These are phyloP conservation scores for Ustulina deusta DNA, from an alignment of 2,329 filamentous ascomycete genomes.

Conservation along the genomic window DNA sequence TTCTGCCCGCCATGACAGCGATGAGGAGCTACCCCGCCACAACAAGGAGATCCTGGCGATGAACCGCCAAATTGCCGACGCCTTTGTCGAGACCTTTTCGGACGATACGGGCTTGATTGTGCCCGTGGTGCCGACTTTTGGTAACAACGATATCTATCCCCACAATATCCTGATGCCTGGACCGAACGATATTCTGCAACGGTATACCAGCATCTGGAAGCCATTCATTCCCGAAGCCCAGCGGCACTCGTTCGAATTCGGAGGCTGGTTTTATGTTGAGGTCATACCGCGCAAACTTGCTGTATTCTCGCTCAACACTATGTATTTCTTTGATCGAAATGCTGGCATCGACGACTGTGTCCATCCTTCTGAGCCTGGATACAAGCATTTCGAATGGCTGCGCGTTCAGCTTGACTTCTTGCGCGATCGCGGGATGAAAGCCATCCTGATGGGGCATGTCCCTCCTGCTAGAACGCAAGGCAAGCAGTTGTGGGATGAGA, in stretches of 20 bases:
- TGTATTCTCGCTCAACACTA: constrained; percentile 93
- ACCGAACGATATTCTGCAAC: constrained; percentile 86
- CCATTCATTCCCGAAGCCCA: constrained; percentile 93
- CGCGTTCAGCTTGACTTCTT: constrained; percentile 87
- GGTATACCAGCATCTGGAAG: constrained; percentile 82
- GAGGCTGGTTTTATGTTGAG: constrained; percentile 95
- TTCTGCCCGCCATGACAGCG: constrained; percentile 88
- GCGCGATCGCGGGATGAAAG: constrained; percentile 88
- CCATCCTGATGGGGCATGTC: constrained; percentile 93
- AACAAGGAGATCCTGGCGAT: constrained; percentile 79
- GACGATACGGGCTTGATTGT: constrained; percentile 72
- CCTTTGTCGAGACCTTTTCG: constrained; percentile 80
- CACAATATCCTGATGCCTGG: constrained; percentile 92
- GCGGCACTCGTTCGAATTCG: constrained; percentile 88
- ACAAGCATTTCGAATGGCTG: constrained; percentile 96
- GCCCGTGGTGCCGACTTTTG: constrained; percentile 89
- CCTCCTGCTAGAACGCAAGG: constrained; percentile 86
- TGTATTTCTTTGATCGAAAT: constrained; percentile 96
- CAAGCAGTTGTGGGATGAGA: constrained; percentile 94
- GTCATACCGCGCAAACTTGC: constrained; percentile 87
- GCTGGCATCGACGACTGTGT: constrained; percentile 92
- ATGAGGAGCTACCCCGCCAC: constrained; percentile 81
- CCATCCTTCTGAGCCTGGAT: constrained; percentile 83
- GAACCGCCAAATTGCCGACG: constrained; percentile 80
- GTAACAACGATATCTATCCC: constrained; percentile 97